Conservation (phyloP, 2,329 filamentous ascomycete species). For the Coniella vitis region DNA sequence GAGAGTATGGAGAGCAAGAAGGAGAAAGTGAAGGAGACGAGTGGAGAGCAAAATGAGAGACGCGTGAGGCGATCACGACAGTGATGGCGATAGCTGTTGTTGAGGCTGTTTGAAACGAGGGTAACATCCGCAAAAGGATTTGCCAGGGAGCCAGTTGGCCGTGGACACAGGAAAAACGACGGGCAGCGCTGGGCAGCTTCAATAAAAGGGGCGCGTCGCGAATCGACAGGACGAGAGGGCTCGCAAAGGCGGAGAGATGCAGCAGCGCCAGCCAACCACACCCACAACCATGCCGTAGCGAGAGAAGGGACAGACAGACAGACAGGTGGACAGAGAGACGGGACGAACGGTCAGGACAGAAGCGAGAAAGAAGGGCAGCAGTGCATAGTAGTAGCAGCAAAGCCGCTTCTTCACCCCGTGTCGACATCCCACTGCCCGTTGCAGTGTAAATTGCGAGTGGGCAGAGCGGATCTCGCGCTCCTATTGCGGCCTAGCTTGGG, state of each 20-base stretch:
- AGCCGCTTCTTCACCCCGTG: neutral
- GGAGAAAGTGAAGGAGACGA: constrained; percentile 1
- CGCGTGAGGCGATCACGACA: neutral
- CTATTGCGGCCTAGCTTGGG: constrained; percentile 10
- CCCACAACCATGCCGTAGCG: constrained; percentile 1
- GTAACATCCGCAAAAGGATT: constrained; percentile 16
- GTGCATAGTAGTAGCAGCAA: neutral
- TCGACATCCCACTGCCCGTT: constrained; percentile 4
- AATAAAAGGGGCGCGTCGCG: constrained; percentile 6
- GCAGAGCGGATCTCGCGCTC: constrained; percentile 11
- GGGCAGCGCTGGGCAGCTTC: constrained; percentile 10
- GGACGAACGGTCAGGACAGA: neutral
- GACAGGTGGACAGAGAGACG: too few relatives aligned
- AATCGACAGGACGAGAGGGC: constrained; percentile 16
- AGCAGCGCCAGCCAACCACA: constrained; percentile 6
- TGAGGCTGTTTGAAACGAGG: constrained; percentile 14
- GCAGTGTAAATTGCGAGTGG: constrained; percentile 13
- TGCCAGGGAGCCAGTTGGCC: constrained; percentile 4
- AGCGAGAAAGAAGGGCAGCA: neutral
- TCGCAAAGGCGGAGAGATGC: constrained; percentile 6
- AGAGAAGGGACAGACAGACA: too few relatives aligned
- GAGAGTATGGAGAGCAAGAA: neutral
- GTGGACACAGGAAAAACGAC: constrained; percentile 10
- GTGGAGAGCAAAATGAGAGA: constrained; percentile 13
- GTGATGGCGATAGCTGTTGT: constrained; percentile 16